phyloP scores from a whole-genome alignment of 1,284 basidiomycete genomes.

The Amylostereum areolatum region DNA sequence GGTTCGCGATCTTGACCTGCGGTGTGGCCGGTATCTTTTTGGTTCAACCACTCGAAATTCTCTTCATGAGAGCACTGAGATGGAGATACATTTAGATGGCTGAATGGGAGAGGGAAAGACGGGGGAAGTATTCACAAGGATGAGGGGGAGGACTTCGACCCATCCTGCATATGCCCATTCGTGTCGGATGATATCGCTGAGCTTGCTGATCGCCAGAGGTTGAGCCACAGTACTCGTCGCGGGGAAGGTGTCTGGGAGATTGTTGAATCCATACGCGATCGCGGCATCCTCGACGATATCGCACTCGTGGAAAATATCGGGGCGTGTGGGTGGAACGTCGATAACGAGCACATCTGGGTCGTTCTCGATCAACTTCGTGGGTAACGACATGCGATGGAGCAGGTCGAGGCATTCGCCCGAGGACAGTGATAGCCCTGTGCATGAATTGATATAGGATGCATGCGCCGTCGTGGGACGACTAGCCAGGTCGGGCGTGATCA shows the following conservation, averaged over 20 bases:
- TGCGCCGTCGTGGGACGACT: conserved; percentile 71
- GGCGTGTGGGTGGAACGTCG: conserved; percentile 83
- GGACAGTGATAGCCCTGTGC: conserved; percentile 78
- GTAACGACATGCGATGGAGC: conserved; percentile 73
- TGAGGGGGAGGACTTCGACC: conserved; percentile 93
- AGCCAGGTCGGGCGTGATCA: conserved; percentile 80
- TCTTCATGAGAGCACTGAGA: conserved; percentile 93
- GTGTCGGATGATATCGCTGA: conserved; percentile 82
- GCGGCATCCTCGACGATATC: conserved; percentile 99
- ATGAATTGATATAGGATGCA: conserved; percentile 91
- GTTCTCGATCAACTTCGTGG: conserved; percentile 40
- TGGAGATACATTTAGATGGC: neutral
- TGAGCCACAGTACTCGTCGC: conserved; percentile 94
- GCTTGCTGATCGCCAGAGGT: conserved; percentile 85
- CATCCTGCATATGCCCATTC: conserved; percentile 96
- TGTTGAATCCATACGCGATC: conserved; percentile 98
- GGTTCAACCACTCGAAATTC: conserved; percentile 93
- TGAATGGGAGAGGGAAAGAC: neutral
- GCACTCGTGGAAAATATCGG: conserved; percentile 97
- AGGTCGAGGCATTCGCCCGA: conserved; percentile 57
- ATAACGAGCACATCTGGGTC: conserved; percentile 69
- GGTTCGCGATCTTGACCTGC: conserved; percentile 94
- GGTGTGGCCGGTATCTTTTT: conserved; percentile 71
- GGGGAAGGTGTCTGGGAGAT: conserved; percentile 89
- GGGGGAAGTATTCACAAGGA: conserved; percentile 61